Evolutionary conservation across 768 basidiomycete genomes (phyloP).

Genomic region (Lyophyllum shimeji): DNA sequence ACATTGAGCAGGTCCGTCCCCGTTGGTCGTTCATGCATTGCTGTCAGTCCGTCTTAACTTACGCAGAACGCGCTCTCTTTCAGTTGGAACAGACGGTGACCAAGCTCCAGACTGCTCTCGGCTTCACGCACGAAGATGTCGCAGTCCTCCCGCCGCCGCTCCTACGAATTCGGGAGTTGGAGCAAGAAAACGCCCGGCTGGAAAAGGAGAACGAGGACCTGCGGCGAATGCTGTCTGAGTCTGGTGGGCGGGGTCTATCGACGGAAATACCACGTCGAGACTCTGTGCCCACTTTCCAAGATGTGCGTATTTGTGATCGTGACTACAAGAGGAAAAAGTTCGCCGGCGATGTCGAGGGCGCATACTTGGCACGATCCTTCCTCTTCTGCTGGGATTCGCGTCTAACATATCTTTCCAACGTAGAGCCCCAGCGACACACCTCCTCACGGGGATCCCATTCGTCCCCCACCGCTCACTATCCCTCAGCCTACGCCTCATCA

Average conservation of each 20-base stretch:
- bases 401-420: neutral
- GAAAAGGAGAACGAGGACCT: conserved; percentile 75
- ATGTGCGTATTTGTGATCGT: conserved; percentile 50
- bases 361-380: conserved; percentile 46
- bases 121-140: conserved; percentile 74
- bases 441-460: conserved; percentile 37
- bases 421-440: conserved; percentile 49
- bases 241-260: conserved; percentile 32
- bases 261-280: conserved; percentile 48
- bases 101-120: conserved; percentile 75
- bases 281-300: conserved; percentile 46
- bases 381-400: neutral
- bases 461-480: conserved; percentile 63
- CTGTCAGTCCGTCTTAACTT: neutral
- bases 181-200: conserved; percentile 74
- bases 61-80: conserved; percentile 2
- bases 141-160: conserved; percentile 70
- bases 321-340: conserved; percentile 66
- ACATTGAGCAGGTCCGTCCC: conserved; percentile 77
- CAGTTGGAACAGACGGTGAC: conserved; percentile 87
- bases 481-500: conserved; percentile 57
- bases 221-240: conserved; percentile 60
- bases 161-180: conserved; percentile 76
- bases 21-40: conserved; percentile 10
- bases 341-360: conserved; percentile 45